A percentile compares a stretch with the other conserved stretches of the same genome.
These are phyloP conservation scores for Niveomyces coronatus DNA, from an alignment of 2,329 filamentous ascomycete species.

Conservation along the genomic window DNA sequence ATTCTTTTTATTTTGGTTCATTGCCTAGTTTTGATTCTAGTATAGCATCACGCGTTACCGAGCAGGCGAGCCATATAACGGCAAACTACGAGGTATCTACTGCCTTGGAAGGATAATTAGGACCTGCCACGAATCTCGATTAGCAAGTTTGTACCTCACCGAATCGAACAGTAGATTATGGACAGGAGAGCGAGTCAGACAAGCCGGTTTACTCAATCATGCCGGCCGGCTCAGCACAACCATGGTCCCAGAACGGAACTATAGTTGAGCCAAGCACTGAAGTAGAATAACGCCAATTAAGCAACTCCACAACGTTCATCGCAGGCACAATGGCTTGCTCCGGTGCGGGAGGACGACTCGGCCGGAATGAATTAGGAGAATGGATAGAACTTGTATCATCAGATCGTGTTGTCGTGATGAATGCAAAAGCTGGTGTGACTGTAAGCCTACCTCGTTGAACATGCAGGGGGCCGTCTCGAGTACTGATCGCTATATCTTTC, in stretches of 20 bases:
- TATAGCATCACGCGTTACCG: too few relatives aligned
- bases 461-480: too few relatives aligned
- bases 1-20: too few relatives aligned
- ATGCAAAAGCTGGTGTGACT: not conserved
- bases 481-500: slow-evolving; percentile 4
- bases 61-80: too few relatives aligned
- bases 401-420: slow-evolving; percentile 14
- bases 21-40: too few relatives aligned
- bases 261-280: slow-evolving; percentile 36
- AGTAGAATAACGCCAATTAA: slow-evolving; percentile 47
- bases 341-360: slow-evolving; percentile 66
- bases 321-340: slow-evolving; percentile 33
- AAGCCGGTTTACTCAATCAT: slow-evolving; percentile 62
- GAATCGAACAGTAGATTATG: not conserved
- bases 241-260: slow-evolving; percentile 45
- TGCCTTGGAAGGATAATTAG: too few relatives aligned
- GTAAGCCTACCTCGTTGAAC: slow-evolving; percentile 5
- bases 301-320: slow-evolving; percentile 71
- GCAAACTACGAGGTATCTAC: too few relatives aligned
- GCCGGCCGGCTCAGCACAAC: slow-evolving; percentile 42
- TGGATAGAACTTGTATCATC: slow-evolving; percentile 57
- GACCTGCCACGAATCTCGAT: too few relatives aligned
- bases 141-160: slow-evolving; percentile 2
- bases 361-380: slow-evolving; percentile 59
- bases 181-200: slow-evolving; percentile 37